Conservation (phyloP, 768 basidiomycete genomes). For the Collybia sp. region DNA sequence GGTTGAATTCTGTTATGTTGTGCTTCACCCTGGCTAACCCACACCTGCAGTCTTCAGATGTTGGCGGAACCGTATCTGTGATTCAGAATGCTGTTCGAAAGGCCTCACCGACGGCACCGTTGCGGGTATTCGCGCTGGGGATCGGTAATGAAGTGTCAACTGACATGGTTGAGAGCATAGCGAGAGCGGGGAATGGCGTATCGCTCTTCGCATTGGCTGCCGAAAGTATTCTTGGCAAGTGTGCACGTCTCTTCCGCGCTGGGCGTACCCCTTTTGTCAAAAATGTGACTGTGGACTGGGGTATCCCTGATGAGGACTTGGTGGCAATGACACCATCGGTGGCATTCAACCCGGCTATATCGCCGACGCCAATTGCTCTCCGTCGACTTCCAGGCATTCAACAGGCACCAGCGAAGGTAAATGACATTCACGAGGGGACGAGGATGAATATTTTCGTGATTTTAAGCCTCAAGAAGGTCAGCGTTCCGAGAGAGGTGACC, state of each 20-base stretch:
- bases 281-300: slow-evolving; percentile 48
- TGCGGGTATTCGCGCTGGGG: slow-evolving; percentile 55
- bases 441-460: slow-evolving; percentile 30
- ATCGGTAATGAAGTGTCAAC: slow-evolving; percentile 49
- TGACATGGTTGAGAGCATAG: slow-evolving; percentile 49
- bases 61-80: slow-evolving; percentile 12
- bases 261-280: slow-evolving; percentile 43
- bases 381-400: slow-evolving; percentile 24
- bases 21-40: not conserved
- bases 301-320: slow-evolving; percentile 21
- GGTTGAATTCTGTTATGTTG: not conserved
- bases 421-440: slow-evolving; percentile 29
- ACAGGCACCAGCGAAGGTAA: slow-evolving; percentile 28
- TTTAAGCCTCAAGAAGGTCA: slow-evolving; percentile 18
- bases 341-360: slow-evolving; percentile 12
- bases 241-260: slow-evolving; percentile 44
- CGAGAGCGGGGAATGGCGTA: slow-evolving; percentile 46
- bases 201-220: slow-evolving; percentile 39
- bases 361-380: slow-evolving; percentile 16
- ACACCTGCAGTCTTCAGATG: slow-evolving; percentile 13
- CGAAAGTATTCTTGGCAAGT: slow-evolving; percentile 45
- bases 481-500: slow-evolving; percentile 25
- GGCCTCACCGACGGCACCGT: slow-evolving; percentile 21
- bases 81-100: slow-evolving; percentile 25
- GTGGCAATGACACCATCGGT: slow-evolving; percentile 4